Evolutionary conservation across 768 basidiomycete genomes (phyloP).

Genomic region (Boletus huronensis): DNA sequence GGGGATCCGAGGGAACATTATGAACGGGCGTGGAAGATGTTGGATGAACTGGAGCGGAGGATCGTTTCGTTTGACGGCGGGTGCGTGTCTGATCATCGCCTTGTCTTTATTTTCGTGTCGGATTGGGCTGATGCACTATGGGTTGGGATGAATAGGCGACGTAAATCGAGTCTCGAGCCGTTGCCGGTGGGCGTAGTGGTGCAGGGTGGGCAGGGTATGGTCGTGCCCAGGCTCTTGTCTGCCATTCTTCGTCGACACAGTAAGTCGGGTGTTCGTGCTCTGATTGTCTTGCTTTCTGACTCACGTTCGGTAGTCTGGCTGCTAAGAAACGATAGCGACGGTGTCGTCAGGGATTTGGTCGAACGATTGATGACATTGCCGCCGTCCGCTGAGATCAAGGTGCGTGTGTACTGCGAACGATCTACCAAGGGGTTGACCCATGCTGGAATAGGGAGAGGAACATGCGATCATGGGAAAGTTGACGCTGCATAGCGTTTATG

Average conservation of each 20-base stretch:
- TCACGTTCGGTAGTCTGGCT: constrained; percentile 53
- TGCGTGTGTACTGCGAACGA: constrained; percentile 23
- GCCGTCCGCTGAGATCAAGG: constrained; percentile 56
- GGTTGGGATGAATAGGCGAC: constrained; percentile 31
- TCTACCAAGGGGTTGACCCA: neutral
- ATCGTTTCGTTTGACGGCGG: constrained; percentile 54
- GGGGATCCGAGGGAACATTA: constrained; percentile 54
- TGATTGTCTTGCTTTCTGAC: constrained; percentile 6
- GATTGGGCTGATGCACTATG: neutral
- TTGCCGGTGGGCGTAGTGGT: constrained; percentile 15
- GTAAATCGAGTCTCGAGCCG: constrained; percentile 43
- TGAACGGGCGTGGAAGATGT: constrained; percentile 50
- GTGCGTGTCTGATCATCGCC: constrained; percentile 31
- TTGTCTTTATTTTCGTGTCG: too few relatives aligned
- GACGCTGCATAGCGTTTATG: constrained; percentile 74
- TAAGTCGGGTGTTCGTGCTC: constrained; percentile 34
- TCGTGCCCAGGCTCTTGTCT: constrained; percentile 61
- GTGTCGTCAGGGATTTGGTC: constrained; percentile 51
- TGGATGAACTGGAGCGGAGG: constrained; percentile 57
- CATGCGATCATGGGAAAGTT: constrained; percentile 71
- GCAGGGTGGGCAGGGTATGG: constrained; percentile 40
- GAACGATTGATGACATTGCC: constrained; percentile 56
- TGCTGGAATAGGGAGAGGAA: constrained; percentile 61
- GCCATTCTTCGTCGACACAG: constrained; percentile 64
- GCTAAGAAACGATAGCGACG: constrained; percentile 52